Percentiles rank a stretch among this genome's conserved stretches.
phyloP scores from a whole-genome alignment of 805 yeast genomes.

The Myxozyma geophila region DNA sequence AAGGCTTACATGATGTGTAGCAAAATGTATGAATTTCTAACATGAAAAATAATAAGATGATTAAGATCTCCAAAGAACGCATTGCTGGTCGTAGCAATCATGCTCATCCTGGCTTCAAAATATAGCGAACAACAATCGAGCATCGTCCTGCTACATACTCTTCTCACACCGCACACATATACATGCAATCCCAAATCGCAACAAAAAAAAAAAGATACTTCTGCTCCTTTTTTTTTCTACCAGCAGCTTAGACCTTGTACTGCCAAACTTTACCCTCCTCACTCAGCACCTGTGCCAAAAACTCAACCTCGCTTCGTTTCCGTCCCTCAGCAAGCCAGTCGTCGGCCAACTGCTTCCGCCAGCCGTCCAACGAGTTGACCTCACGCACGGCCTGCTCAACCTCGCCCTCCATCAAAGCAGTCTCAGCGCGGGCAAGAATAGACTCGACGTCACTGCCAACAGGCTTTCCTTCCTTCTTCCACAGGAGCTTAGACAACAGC shows the following conservation, averaged over 20 bases:
- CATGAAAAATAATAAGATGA: no score
- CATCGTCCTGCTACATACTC: no score
- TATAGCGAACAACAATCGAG: no score
- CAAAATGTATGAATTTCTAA: no score
- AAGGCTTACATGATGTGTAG: no score
- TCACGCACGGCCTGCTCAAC: conserved; percentile 91
- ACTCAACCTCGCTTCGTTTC: conserved; percentile 85
- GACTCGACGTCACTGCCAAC: conserved; percentile 85
- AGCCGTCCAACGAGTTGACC: conserved; percentile 84
- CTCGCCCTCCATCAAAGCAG: conserved; percentile 72
- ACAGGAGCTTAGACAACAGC: conserved; percentile 72
- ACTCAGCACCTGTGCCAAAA: conserved; percentile 59
- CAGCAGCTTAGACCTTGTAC: conserved; percentile 15
- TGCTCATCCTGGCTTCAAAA: no score
- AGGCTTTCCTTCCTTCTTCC: conserved; percentile 79
- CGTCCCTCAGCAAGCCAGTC: conserved; percentile 93
- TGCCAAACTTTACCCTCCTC: conserved; percentile 46
- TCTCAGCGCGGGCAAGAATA: conserved; percentile 82
- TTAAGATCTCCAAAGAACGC: no score
- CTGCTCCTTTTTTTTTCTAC: neutral
- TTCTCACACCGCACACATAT: no score
- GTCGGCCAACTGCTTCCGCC: conserved; percentile 86
- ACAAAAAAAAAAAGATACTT: neutral
- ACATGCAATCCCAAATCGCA: no score
- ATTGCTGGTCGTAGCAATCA: no score